Conservation (phyloP, 1,139 yeast genomes). For the Debaryomyces nepalensis region DNA sequence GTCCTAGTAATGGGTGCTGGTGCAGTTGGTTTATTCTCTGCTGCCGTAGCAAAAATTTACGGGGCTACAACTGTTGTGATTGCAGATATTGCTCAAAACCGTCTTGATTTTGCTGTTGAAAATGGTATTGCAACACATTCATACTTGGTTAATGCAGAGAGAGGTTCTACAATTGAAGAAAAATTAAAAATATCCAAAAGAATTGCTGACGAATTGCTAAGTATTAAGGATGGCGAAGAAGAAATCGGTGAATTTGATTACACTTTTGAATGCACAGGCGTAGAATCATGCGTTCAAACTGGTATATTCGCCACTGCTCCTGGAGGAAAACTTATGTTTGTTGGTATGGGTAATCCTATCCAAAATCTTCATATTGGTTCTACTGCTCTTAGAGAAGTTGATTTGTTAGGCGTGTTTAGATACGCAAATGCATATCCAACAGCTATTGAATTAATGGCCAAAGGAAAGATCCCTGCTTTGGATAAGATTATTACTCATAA, state of each 20-base stretch:
- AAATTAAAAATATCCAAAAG: conserved; percentile 5
- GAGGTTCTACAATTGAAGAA: conserved; percentile 6
- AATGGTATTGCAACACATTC: conserved; percentile 29
- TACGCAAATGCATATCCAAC: conserved; percentile 30
- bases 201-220: conserved; percentile 3
- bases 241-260: conserved; percentile 6
- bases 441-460: conserved; percentile 25
- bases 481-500: conserved; percentile 7
- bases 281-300: conserved; percentile 5
- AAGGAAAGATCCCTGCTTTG: conserved; percentile 6
- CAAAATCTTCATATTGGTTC: conserved; percentile 31
- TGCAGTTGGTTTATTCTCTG: conserved; percentile 38
- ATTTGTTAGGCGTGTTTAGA: conserved; percentile 30
- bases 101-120: conserved; percentile 33
- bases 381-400: conserved; percentile 30
- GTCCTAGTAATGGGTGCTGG: conserved; percentile 39
- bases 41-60: conserved; percentile 33
- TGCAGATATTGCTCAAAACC: conserved; percentile 33
- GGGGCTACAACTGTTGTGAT: conserved; percentile 36
- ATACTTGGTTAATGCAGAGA: conserved; percentile 6
- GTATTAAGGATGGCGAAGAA: conserved; percentile 7
- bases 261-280: conserved; percentile 7
- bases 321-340: conserved; percentile 7
- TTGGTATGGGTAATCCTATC: conserved; percentile 19
- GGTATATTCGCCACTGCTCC: conserved; percentile 5